Base-by-base conservation (phyloP, 176 grass and related monocot genomes). In the Bonia amplexicaulis region DNA sequence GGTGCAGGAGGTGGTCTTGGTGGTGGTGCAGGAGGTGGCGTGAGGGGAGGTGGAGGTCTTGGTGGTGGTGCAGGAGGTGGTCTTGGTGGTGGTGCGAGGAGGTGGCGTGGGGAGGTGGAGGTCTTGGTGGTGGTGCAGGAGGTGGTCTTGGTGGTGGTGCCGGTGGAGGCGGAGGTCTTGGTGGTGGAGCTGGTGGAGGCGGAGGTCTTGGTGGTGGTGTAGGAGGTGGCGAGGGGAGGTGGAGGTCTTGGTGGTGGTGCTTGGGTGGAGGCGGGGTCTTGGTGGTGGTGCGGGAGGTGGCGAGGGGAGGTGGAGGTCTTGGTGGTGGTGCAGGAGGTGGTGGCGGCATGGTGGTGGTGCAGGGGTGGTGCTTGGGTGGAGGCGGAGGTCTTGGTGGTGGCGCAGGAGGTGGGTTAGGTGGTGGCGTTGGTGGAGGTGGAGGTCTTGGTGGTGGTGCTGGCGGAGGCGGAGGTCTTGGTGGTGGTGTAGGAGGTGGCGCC, bases 101-200 rank as follows among this genome's bases (percentile, higher is more conserved):
- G 42, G 15, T 11, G 84, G 84, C 0, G 5, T 6, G 78, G 78
- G 35, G 35, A 35, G 35, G 35, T 0, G 35, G 35, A 0, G 65
- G 66, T 0, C 13, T 3, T 14, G 6, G 3, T 15, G 82, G 4
- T 57, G 16, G 29, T 0, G 33, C 9, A 0, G 86, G 85, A 0
- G 42, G 15, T 11, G 84, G 84, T 0, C 39, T 25, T 0, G 83
- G 83, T 11, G 35, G 5, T 6, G 78, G 78, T 0, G 16, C 35
- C 3, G 35, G 35, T 4, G 35, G 35, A 35, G 35, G 35, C 4
- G 35, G 35, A 0, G 65, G 66, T 0, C 13, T 3, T 14, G 80
- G 86, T 0, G 76, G 76, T 2, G 87, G 87, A 9, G 68, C 22
- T 2, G 80, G 52, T 1, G 86, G 42, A 4, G 88, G 88, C 6